Evolutionary conservation across 352 stramenopile genomes (phyloP), one percentile per base, ranked within the genome.

Genomic region (Phytophthora ohioensis): DNA sequence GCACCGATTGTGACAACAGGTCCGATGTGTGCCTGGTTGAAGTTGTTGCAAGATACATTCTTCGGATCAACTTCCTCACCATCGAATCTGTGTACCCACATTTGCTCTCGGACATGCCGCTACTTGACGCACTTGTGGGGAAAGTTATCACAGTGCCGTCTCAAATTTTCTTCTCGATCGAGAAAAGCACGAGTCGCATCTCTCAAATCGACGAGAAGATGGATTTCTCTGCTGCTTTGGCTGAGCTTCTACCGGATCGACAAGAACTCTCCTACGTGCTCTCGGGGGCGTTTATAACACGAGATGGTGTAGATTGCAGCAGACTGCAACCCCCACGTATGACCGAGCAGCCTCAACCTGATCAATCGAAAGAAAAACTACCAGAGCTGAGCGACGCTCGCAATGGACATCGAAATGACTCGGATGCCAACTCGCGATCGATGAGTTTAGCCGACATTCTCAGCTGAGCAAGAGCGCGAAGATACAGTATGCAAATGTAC

Each of bases 121-220:
- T 65, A 17, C 47, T 48, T 9, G 39, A 57, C 30, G 13, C 15
- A 2, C 36, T 65, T 2, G 58, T 57, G 27, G 58, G 43, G 5
- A 57, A 65, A 48, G 58, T 65, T 45, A 57, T 65, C 12, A 51
- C 51, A 27, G 43, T 65, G 35, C 45, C 57, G 39, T 65, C 58
- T 9, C 34, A 57, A 10, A 55, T 65, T 15, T 30, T 17, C 31
- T 46, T 65, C 12, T 49, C 30, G 13, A 12, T 65, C 17, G 47
- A 57, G 8, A 57, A 46, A 10, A 65, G 35, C 38, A 57, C 17
- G 3, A 21, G 58, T 8, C 48, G n/a, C 30, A 65, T 65, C 2
- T 49, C 35, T 30, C 21, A 13, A 43, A 34, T 65, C 7, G 31
- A 48, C n/a, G 46, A 65, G 36, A 21, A 51, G 5, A 57, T 65